Conservation (phyloP, 1,284 basidiomycete species). For the Ustilago tritici region DNA sequence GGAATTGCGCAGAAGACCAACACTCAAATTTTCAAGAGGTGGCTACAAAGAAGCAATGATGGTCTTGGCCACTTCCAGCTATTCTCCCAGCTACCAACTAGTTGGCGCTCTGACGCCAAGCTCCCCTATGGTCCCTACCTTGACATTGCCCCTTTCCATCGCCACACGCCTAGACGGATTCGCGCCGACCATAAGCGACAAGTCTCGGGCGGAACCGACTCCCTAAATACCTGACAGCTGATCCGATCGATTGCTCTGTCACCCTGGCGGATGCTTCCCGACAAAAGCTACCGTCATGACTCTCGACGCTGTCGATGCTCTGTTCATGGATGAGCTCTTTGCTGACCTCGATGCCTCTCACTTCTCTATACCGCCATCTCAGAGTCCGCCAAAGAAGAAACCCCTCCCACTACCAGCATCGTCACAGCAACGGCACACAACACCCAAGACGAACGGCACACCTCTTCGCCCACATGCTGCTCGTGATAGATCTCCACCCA, state of each 20-base stretch:
- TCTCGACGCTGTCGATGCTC: constrained; percentile 38
- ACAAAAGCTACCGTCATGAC: constrained; percentile 16
- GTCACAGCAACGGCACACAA: constrained; percentile 3
- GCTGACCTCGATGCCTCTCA: constrained; percentile 48
- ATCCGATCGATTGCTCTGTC: not conserved
- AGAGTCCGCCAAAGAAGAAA: constrained; percentile 41
- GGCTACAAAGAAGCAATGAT: not conserved
- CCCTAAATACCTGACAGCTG: not conserved
- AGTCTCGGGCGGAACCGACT: not conserved
- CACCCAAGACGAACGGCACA: not conserved
- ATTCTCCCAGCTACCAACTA: not conserved
- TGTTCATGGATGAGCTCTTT: constrained; percentile 51
- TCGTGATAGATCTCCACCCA: constrained; percentile 23
- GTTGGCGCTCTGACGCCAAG: not conserved
- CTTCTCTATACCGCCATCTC: constrained; percentile 46
- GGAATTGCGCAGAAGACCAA: constrained; percentile 26
- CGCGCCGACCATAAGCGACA: not conserved
- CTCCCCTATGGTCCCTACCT: not conserved
- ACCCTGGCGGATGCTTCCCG: not conserved
- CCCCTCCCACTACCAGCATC: not conserved
- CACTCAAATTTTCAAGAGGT: constrained; percentile 5
- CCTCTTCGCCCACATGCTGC: not conserved
- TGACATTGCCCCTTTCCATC: not conserved
- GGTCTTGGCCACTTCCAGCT: not conserved
- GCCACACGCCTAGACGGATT: not conserved